Conservation (phyloP, 768 basidiomycete species). For the Antrodiella citrinella region DNA sequence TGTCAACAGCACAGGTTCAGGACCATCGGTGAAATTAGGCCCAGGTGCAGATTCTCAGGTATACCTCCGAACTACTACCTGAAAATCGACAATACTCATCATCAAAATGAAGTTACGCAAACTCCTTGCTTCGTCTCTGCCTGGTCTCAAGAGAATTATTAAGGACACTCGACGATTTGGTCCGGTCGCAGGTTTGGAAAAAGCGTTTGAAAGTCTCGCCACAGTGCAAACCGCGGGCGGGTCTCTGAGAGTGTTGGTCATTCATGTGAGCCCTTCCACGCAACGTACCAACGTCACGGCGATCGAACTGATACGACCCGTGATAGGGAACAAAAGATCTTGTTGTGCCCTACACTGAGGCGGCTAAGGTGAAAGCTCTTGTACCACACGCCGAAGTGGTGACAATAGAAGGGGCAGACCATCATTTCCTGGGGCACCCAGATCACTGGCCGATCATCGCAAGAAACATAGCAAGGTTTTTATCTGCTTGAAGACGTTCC, state of each 20-base stretch:
- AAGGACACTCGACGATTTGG: not conserved
- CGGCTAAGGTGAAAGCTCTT: constrained; percentile 36
- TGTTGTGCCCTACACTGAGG: constrained; percentile 47
- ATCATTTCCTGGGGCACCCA: constrained; percentile 28
- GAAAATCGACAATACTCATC: not conserved
- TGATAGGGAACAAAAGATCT: constrained; percentile 50
- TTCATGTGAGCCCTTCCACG: not conserved
- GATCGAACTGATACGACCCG: not conserved
- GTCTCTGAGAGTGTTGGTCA: not conserved
- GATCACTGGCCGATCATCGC: constrained; percentile 14
- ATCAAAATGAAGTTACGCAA: not conserved
- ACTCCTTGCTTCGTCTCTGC: not conserved
- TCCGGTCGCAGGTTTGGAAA: not conserved
- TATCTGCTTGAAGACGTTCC: too few relatives aligned
- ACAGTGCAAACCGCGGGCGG: not conserved
- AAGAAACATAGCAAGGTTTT: constrained; percentile 10
- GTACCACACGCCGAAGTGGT: constrained; percentile 40
- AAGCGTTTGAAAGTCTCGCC: not conserved
- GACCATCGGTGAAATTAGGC: not conserved
- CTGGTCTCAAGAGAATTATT: not conserved
- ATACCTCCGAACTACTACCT: not conserved
- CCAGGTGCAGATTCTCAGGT: not conserved
- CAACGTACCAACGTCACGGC: not conserved
- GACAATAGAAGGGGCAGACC: constrained; percentile 43
- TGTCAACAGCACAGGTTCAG: not conserved